Evolutionary conservation across 2,329 filamentous ascomycete species (phyloP), one percentile per base, ranked within the genome.

Genomic region (Hortaea werneckii): DNA sequence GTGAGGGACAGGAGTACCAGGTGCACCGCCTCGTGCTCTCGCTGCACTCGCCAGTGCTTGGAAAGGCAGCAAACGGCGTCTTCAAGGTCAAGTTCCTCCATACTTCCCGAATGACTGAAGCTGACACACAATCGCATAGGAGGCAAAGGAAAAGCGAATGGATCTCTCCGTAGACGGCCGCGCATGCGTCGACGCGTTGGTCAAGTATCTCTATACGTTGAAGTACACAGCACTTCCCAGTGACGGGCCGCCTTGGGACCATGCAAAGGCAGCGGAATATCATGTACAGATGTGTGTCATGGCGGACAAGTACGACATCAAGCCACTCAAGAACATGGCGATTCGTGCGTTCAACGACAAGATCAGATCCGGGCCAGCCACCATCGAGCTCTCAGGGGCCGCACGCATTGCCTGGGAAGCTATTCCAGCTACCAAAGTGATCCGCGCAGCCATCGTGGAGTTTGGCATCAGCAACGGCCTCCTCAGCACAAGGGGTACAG

Each of bases 21-120:
- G 54, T 54, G 1, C 52, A 57, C 48, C 50, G 53, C 27, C 35
- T 44, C 1, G 43, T 55, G 10, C 34, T 58, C 7, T 55, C 54
- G 26, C 11, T 49, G 20, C 50, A 54, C 13, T 56, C 52, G 5
- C 40, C 45, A 1, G 54, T 52, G 39, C 50, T 58, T n/a, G 32
- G 38, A 2, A 45, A 47, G 28, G 41, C 37, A n/a, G 27, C 28
- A n/a, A 39, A 26, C 9, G 42, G 42, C 35, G 35, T 5, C 26
- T 44, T 44, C 42, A 27, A 28, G 41, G 41, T 43, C 27, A 7
- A n/a, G 12, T 9, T 13, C 40, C 29, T 13, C 20, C 11, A 20
- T 20, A 20, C 20, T 28, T 28, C 7, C 30, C 5, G 20, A 20
- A 20, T 4, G 20, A 20, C 20, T 20, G 6, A 10, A 29, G 4